Evolutionary conservation across 805 yeast species (phyloP), one percentile per base, ranked within the genome.

Genomic region (Saccharomycopsis malanga): DNA sequence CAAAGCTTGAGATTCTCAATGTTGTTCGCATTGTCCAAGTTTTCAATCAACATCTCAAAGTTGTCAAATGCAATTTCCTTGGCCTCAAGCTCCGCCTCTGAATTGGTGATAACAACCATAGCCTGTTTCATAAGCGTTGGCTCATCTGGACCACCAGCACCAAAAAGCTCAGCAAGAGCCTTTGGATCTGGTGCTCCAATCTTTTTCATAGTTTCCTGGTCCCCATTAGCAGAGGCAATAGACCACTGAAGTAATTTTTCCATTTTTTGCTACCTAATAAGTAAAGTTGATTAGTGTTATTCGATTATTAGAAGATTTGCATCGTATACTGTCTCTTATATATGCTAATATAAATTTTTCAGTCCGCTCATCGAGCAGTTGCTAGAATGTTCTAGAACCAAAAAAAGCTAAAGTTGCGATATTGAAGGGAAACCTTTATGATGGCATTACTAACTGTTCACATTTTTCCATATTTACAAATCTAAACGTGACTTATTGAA

Each of bases 161-260:
- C 86, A 58, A 91, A 87, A 29, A 93, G 72, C 65, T 87, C 84
- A 10, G 83, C 78, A 40, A 93, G 66, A 49, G 81, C 67, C 57
- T 84, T 76, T n/a, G 93, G 87, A 61, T 88, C 95, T 17, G 88
- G 87, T 7, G 71, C 67, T 1, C 89, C 88, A 3, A 76, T 76
- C 52, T 70, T 75, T 3, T 66, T 74, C 44, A 73, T 72, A 1
- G 87, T 83, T 45, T 77, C 86, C 48, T 81, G 72, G 56, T 85
- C 91, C 10, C 81, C 82, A 6, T 82, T 72, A 49, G 87, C 74
- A 60, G 83, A 77, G 36, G 89, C 84, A 42, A 86, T 73, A 4
- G 97, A 88, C 98, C 98, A 91, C 56, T 88, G 86, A 53, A 91
- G 65, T 52, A 91, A 65, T 64, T 89, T 89, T 52, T 91, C 97